These are phyloP conservation scores for Rubia tinctorum DNA, from an alignment of 305 asterid species.

Conservation along the genomic window DNA sequence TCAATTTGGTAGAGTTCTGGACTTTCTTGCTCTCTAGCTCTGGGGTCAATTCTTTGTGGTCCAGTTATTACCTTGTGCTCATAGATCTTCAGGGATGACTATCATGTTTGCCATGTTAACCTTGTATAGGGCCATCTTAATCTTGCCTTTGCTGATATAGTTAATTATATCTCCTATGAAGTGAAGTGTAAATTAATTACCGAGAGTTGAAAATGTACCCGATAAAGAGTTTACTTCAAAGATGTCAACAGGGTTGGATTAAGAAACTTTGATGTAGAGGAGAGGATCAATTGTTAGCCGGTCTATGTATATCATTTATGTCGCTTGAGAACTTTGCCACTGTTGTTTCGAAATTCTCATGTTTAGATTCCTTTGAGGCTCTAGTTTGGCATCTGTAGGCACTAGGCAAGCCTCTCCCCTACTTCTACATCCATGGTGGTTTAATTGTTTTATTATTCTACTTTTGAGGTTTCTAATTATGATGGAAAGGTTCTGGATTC, in stretches of 20 bases:
- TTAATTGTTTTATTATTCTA: not conserved
- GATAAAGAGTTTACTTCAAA: not conserved
- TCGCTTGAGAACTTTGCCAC: not conserved
- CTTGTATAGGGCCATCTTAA: not conserved
- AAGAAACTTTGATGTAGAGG: not conserved
- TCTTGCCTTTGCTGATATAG: not conserved
- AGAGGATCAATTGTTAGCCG: not conserved
- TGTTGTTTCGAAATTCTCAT: not conserved
- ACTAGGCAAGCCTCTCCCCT: not conserved
- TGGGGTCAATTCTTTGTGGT: not conserved
- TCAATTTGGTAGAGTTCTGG: constrained; percentile 57
- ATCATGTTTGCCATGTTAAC: not conserved
- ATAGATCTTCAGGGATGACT: not conserved
- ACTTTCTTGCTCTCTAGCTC: not conserved
- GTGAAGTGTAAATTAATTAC: not conserved
- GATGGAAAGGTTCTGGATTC: constrained; percentile 17
- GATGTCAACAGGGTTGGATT: not conserved
- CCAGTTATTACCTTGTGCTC: not conserved
- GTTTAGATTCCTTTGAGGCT: not conserved
- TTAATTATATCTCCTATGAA: not conserved
- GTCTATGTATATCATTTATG: not conserved
- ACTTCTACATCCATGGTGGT: not conserved
- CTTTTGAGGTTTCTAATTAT: constrained; percentile 13
- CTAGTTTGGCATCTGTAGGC: not conserved
- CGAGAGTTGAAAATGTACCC: not conserved